Conservation (phyloP, 2,329 filamentous ascomycete genomes). For the Beauveria asiatica region DNA sequence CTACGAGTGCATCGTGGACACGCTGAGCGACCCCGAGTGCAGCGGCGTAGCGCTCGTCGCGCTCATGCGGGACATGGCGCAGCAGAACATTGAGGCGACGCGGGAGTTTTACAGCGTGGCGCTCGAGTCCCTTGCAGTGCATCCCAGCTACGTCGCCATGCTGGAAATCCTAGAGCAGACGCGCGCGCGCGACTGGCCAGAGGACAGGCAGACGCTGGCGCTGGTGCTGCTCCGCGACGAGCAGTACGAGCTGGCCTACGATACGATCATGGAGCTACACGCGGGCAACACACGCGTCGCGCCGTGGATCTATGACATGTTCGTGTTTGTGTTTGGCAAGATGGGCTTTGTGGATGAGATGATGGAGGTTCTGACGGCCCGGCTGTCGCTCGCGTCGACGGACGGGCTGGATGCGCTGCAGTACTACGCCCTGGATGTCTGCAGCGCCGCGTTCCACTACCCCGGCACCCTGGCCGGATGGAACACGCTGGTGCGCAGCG, state of each 20-base stretch:
- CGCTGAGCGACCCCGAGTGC: slow-evolving; percentile 59
- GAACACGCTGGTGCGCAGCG: slow-evolving; percentile 50
- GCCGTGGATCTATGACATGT: slow-evolving; percentile 70
- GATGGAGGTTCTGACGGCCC: slow-evolving; percentile 55
- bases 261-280: slow-evolving; percentile 59
- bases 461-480: slow-evolving; percentile 62
- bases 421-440: slow-evolving; percentile 67
- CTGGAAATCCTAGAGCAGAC: slow-evolving; percentile 64
- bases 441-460: slow-evolving; percentile 55
- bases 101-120: slow-evolving; percentile 61
- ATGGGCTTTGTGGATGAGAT: slow-evolving; percentile 71
- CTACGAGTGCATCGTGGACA: slow-evolving; percentile 68
- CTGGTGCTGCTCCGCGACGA: slow-evolving; percentile 71
- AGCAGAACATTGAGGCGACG: slow-evolving; percentile 53
- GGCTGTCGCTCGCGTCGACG: slow-evolving; percentile 26
- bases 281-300: slow-evolving; percentile 46
- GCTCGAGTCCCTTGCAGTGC: slow-evolving; percentile 65
- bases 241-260: slow-evolving; percentile 73
- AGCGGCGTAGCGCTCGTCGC: slow-evolving; percentile 54
- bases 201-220: slow-evolving; percentile 57
- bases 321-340: slow-evolving; percentile 65
- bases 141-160: slow-evolving; percentile 76
- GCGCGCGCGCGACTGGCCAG: slow-evolving; percentile 55
- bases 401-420: slow-evolving; percentile 46
- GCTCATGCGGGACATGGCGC: slow-evolving; percentile 66